Evolutionary conservation across 208 protist species (phyloP), one percentile per base, ranked within the genome.

Genomic region (Borovskyia barvae): DNA sequence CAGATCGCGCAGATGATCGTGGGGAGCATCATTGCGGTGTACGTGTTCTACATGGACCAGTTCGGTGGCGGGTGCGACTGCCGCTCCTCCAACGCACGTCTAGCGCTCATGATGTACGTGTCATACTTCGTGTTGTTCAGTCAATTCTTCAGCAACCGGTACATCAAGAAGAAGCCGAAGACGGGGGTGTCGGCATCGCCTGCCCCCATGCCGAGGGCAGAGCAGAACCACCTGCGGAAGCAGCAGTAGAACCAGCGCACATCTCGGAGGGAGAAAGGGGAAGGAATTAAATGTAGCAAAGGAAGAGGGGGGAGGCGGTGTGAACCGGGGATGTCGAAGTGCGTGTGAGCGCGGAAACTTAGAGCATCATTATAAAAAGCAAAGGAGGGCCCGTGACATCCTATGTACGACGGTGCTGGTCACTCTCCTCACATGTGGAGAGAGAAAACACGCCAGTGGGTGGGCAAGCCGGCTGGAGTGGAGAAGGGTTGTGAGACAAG

Each of bases 1-100:
- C 88, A 95, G 62, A 78, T 94, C 15, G 36, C 83, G 2, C 94
- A 97, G 63, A 97, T 97, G 92, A 73, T 94, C 19, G 48, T 82
- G 14, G 93, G 91, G 17, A 90, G 72, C 17, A 41, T 68, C n/a
- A 82, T 95, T 36, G 66, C 77, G 37, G 42, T 68, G 12, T 80
- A 80, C 49, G 61, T 72, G 47, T 54, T 48, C 43, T 63, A 72
- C 55, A 65, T 75, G 50, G 50, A 66, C 36, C 60, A 43, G 2
- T 59, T 77, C 39, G 61, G 70, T 6, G 45, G 40, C 6, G 85
- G 76, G 29, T 88, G 82, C 28, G 72, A 92, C 42, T 63, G 70
- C 43, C 19, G 62, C 25, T 33, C 56, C 5, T 40, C 58, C 29
- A 85, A 87, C 73, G 60, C 57, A 19, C 39, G 55, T 22, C 32